Evolutionary conservation across 345 rosid genomes (phyloP).

Genomic region (Erucastrum elatum): DNA sequence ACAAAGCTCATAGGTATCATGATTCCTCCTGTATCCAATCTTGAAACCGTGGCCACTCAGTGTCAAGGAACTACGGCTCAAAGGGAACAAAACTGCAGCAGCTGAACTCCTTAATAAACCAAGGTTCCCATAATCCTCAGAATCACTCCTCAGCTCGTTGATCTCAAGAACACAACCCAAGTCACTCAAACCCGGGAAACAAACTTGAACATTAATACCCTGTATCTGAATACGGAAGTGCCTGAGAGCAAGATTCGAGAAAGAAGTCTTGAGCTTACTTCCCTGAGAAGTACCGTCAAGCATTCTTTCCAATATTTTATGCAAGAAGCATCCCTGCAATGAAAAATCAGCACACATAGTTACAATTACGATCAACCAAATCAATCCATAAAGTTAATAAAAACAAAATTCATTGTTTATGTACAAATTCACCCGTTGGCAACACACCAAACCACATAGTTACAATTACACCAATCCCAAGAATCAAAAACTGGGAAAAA

Average conservation of each 20-base stretch:
- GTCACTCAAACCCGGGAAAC: slow-evolving; percentile 51
- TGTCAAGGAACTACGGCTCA: slow-evolving; percentile 48
- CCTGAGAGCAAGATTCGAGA: slow-evolving; percentile 61
- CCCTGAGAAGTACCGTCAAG: slow-evolving; percentile 42
- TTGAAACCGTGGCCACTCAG: slow-evolving; percentile 52
- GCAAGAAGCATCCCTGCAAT: slow-evolving; percentile 70
- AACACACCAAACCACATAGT: background rate
- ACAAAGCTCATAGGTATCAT: slow-evolving; percentile 39
- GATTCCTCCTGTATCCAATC: slow-evolving; percentile 56
- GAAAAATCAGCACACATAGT: slow-evolving; percentile 3
- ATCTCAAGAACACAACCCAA: slow-evolving; percentile 48
- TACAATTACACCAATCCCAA: background rate
- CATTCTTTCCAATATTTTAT: slow-evolving; percentile 59
- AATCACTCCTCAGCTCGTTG: slow-evolving; percentile 58
- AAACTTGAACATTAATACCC: slow-evolving; percentile 48
- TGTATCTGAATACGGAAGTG: slow-evolving; percentile 56
- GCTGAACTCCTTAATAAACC: slow-evolving; percentile 57
- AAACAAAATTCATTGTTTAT: too few species aligned
- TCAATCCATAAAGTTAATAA: background rate
- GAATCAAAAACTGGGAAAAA: background rate
- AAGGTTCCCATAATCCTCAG: slow-evolving; percentile 50
- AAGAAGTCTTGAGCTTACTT: slow-evolving; percentile 48
- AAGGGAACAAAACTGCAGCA: slow-evolving; percentile 52
- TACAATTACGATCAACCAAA: background rate
- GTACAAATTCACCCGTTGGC: too few species aligned